Evolutionary conservation across 768 basidiomycete genomes (phyloP).

Genomic region (Lyophyllum atratum): DNA sequence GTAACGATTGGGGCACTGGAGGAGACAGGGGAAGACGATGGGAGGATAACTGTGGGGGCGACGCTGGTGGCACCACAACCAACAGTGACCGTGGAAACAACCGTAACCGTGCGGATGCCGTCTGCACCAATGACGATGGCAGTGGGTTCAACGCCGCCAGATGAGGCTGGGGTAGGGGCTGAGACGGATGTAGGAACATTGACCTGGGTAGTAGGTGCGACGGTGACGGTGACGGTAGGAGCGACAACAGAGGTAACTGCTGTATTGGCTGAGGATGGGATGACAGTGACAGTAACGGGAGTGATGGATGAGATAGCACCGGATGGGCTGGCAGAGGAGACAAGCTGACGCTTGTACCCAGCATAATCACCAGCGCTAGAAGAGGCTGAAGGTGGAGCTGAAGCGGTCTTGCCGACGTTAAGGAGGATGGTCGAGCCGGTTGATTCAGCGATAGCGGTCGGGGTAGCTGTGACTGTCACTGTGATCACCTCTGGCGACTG

Average conservation of each 20-base stretch:
- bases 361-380: conserved; percentile 5
- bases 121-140: conserved; percentile 29
- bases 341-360: conserved; percentile 21
- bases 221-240: conserved; percentile 12
- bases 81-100: conserved; percentile 33
- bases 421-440: not conserved
- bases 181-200: conserved; percentile 9
- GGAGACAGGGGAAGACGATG: not conserved
- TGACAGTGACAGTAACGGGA: conserved; percentile 5
- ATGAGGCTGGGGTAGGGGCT: conserved; percentile 21
- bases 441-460: conserved; percentile 12
- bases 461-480: conserved; percentile 3
- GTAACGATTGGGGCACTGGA: not conserved
- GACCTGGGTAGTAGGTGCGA: not conserved
- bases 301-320: conserved; percentile 5
- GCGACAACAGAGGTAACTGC: conserved; percentile 8
- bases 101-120: conserved; percentile 37
- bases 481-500: not conserved
- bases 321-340: conserved; percentile 2
- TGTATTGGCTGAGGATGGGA: conserved; percentile 8
- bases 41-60: conserved; percentile 10
- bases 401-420: not conserved
- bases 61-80: conserved; percentile 18
- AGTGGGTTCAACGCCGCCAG: conserved; percentile 10
- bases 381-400: conserved; percentile 2